Conservation (phyloP, 2,329 filamentous ascomycete species). For the Diaporthe nobilis region DNA sequence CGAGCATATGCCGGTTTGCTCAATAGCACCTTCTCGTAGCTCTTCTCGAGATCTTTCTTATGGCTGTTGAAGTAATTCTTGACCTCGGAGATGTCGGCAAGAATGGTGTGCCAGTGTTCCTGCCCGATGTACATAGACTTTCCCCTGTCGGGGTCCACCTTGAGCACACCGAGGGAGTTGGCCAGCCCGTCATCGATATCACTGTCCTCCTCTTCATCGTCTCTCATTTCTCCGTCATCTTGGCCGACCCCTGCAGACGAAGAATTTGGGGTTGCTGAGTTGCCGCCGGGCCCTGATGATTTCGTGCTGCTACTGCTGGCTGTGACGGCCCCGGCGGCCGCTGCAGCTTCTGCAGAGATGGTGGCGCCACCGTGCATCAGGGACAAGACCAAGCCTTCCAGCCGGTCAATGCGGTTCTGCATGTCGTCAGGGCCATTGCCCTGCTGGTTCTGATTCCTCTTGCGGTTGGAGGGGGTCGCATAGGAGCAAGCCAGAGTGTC, state of each 20-base stretch:
- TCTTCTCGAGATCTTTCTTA: constrained; percentile 89
- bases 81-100: constrained; percentile 90
- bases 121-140: constrained; percentile 87
- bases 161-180: constrained; percentile 84
- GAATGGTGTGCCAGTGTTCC: constrained; percentile 85
- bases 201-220: constrained; percentile 73
- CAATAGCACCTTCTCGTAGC: constrained; percentile 81
- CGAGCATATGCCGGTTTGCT: constrained; percentile 72
- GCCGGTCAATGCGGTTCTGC: constrained; percentile 96
- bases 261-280: constrained; percentile 60
- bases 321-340: constrained; percentile 48
- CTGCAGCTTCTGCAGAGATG: constrained; percentile 54
- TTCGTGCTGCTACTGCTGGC: constrained; percentile 49
- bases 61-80: constrained; percentile 90
- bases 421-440: constrained; percentile 87
- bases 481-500: constrained; percentile 88
- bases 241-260: constrained; percentile 65
- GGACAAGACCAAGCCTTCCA: constrained; percentile 92
- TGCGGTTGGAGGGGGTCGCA: constrained; percentile 78
- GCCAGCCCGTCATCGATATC: constrained; percentile 78
- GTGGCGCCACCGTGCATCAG: constrained; percentile 89
- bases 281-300: constrained; percentile 49
- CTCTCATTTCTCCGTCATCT: constrained; percentile 66
- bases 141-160: constrained; percentile 82
- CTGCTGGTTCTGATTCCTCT: constrained; percentile 78